These are phyloP conservation scores for Saturnispora diversa DNA, from an alignment of 805 yeast genomes.

Conservation along the genomic window DNA sequence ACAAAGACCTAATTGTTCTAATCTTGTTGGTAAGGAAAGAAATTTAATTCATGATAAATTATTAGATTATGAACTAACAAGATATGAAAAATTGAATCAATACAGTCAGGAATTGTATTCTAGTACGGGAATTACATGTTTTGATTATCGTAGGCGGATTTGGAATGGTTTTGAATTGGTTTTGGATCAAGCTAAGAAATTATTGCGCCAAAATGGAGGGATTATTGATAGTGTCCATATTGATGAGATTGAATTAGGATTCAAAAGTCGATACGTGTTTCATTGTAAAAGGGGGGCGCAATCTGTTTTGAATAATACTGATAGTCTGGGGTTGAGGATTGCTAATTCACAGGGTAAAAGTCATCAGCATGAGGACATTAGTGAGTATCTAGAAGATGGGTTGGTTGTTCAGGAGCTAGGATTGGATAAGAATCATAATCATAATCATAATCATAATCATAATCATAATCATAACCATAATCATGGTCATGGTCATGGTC, in stretches of 20 bases:
- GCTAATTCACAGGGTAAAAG: not conserved
- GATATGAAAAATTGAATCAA: constrained; percentile 11
- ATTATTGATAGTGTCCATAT: not conserved
- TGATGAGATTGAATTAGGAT: not conserved
- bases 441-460: not conserved
- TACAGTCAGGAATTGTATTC: not conserved
- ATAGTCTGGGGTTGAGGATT: not conserved
- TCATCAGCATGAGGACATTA: not conserved
- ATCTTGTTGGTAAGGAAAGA: not conserved
- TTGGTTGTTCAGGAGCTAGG: constrained; percentile 6
- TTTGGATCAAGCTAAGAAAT: not conserved
- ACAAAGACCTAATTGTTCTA: not conserved
- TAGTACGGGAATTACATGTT: constrained; percentile 4
- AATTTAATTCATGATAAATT: constrained; percentile 4
- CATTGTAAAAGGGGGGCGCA: not conserved
- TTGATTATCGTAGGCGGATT: constrained; percentile 4
- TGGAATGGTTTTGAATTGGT: constrained; percentile 6
- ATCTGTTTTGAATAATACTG: constrained; percentile 13
- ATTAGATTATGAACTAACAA: constrained; percentile 8
- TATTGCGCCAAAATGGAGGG: not conserved
- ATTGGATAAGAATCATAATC: not conserved
- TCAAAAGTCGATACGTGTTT: constrained; percentile 5
- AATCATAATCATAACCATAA: too few relatives aligned
- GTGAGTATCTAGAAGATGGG: constrained; percentile 5
- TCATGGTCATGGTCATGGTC: too few relatives aligned